Base-by-base conservation (phyloP, 805 yeast species). In the Cyberlindnera galapagoensis region DNA sequence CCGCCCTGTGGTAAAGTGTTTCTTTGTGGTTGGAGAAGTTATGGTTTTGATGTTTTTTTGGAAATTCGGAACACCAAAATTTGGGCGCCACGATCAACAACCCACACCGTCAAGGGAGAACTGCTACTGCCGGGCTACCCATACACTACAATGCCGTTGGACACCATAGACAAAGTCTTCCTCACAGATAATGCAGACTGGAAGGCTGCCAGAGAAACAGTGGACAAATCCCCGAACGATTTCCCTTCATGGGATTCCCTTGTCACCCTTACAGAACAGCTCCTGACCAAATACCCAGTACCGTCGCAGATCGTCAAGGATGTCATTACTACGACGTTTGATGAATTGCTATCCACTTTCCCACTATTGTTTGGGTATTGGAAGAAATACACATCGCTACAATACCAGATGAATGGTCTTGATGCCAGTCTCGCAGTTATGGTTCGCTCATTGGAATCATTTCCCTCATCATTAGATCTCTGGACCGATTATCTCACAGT, bases 401-500 rank as follows among this genome's bases (percentile, higher is more conserved):
- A 67, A 35, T 75, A 69, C 40, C 74, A 77, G 40, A 36, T 77
- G 24, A 64, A 65, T 41, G 87, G 86, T 0, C 49, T 69, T 2
- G 61, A 65, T 3, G 62, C 62, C 1, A 74, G 83, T 3, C 56
- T 76, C 3, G 51, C 52, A 4, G 56, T 71, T 0, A 45, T 79
- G 26, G 45, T 51, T 0, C 57, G 56, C 21, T 63, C 77, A 0
- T 65, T 77, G 6, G 60, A 58, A 6, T 56, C 60, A 0, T 74
- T 70, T 40, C 83, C 84, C 2, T 58, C 61, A 21, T 74, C 81
- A 5, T 42, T 80, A n/a, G 81, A 74, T 10, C 56, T 82, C 1
- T 81, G 90, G 90, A 46, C 64, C 2, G 87, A 80, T 42, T 80
- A 76, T 49, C 44, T 80, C 31, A 66, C 66, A 21, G 74, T 80